A percentile compares a stretch with the other conserved stretches of the same genome.
phyloP scores from a whole-genome alignment of 345 rosid species.

The Populus simonii region DNA sequence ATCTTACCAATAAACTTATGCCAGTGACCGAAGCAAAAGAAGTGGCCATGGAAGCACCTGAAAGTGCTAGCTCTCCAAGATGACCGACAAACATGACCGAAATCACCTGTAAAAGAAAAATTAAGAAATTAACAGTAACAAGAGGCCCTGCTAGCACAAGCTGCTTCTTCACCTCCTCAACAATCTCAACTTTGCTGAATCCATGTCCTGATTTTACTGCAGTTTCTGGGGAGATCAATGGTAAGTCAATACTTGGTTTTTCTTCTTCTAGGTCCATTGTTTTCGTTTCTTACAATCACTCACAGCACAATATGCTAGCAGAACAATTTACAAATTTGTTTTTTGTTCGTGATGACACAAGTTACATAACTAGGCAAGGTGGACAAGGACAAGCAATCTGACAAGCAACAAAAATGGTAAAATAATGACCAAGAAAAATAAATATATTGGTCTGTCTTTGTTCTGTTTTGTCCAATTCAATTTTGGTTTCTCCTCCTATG shows the following conservation, averaged over 20 bases:
- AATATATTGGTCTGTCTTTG: too few species aligned
- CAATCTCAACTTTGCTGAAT: constrained; percentile 12
- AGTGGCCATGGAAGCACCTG: constrained; percentile 25
- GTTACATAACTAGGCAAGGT: too few species aligned
- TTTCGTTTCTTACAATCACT: too few species aligned
- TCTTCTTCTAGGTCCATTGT: constrained; percentile 12
- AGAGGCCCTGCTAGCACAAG: constrained; percentile 17
- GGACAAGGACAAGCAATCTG: too few species aligned
- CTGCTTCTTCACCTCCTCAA: constrained; percentile 16
- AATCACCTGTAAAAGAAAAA: constrained; percentile 12
- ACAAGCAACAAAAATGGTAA: too few species aligned
- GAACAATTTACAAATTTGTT: too few species aligned
- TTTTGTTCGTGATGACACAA: too few species aligned
- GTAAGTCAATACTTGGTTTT: constrained; percentile 5
- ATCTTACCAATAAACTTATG: constrained; percentile 20
- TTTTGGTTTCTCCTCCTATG: too few species aligned
- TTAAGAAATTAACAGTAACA: background rate
- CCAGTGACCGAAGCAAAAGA: constrained; percentile 26
- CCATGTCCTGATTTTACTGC: constrained; percentile 23
- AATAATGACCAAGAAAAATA: too few species aligned
- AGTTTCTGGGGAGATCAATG: constrained; percentile 5
- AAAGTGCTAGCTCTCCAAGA: constrained; percentile 21
- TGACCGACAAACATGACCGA: constrained; percentile 28
- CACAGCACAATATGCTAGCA: too few species aligned
- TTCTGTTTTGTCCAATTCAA: too few species aligned